A percentile compares a stretch with the other conserved stretches of the same genome.
phyloP scores from a whole-genome alignment of 1,284 basidiomycete genomes.

The Ustilago shanxiensis region DNA sequence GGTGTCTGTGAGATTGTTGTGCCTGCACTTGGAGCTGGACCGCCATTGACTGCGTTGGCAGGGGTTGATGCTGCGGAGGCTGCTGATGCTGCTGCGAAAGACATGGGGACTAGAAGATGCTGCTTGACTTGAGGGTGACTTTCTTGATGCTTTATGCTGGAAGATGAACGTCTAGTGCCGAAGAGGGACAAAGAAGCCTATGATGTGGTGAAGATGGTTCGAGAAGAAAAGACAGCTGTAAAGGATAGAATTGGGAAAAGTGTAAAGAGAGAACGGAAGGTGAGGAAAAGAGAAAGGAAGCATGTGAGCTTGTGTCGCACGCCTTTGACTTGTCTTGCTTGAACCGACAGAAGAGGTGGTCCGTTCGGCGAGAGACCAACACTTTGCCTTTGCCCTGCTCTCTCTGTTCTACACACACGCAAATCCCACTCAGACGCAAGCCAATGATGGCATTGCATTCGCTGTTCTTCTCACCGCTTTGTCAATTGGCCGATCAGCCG shows the following conservation, averaged over 20 bases:
- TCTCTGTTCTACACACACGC: not conserved
- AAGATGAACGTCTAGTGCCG: not conserved
- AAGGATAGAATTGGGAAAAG: not conserved
- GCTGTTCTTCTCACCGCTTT: not conserved
- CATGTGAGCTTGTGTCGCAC: not conserved
- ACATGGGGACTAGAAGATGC: conserved; percentile 24
- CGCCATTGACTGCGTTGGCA: conserved; percentile 23
- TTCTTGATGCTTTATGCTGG: conserved; percentile 5
- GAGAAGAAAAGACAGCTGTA: not conserved
- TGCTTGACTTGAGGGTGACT: not conserved
- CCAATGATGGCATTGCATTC: conserved; percentile 25
- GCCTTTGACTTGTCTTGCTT: not conserved
- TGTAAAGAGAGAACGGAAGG: conserved; percentile 2
- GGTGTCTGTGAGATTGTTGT: conserved; percentile 14
- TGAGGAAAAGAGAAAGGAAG: not conserved
- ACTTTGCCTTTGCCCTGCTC: not conserved
- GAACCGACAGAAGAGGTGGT: conserved; percentile 17
- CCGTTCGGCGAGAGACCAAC: conserved; percentile 17
- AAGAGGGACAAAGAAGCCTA: not conserved
- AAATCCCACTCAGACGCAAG: too few species aligned
- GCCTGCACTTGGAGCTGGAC: not conserved
- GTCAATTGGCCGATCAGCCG: conserved; percentile 13
- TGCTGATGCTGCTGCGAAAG: conserved; percentile 53
- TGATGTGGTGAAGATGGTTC: not conserved
- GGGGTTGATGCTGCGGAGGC: conserved; percentile 47